Conservation (phyloP, 2,329 filamentous ascomycete genomes). For the Pezicula neosporulosa region DNA sequence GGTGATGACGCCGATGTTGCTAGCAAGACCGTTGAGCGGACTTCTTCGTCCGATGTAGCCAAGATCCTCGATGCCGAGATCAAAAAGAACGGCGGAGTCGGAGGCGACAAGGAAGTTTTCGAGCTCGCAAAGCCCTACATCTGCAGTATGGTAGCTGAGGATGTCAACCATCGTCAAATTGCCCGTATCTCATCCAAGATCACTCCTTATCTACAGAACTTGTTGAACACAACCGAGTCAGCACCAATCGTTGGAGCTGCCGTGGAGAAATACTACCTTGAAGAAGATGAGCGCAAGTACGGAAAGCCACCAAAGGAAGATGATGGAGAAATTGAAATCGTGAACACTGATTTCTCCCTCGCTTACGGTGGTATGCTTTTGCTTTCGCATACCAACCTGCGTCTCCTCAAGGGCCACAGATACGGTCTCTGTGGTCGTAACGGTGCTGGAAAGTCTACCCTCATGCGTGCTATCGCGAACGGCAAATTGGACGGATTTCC, state of each 20-base stretch:
- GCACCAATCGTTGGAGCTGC: constrained; percentile 63
- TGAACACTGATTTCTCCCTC: constrained; percentile 96
- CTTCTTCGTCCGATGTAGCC: constrained; percentile 68
- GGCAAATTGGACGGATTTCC: constrained; percentile 98
- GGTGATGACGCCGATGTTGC: constrained; percentile 58
- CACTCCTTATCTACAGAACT: constrained; percentile 69
- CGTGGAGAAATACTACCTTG: constrained; percentile 74
- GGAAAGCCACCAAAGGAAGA: constrained; percentile 83
- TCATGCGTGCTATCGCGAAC: constrained; percentile 94
- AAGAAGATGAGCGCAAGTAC: constrained; percentile 83
- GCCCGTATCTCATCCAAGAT: constrained; percentile 67
- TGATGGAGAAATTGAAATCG: constrained; percentile 90
- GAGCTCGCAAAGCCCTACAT: constrained; percentile 70
- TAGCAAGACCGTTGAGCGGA: constrained; percentile 56
- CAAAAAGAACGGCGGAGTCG: constrained; percentile 62
- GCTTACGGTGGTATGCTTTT: constrained; percentile 97
- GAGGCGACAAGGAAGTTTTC: constrained; percentile 62
- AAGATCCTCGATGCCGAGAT: constrained; percentile 74
- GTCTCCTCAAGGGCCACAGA: constrained; percentile 91
- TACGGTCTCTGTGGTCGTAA: constrained; percentile 97
- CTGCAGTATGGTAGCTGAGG: constrained; percentile 79
- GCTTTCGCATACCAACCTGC: constrained; percentile 91
- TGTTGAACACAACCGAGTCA: constrained; percentile 61
- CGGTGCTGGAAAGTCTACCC: constrained; percentile 96
- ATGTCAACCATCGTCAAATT: constrained; percentile 79